Evolutionary conservation across 768 basidiomycete genomes (phyloP).

Genomic region (Cyclocybe aegerita): DNA sequence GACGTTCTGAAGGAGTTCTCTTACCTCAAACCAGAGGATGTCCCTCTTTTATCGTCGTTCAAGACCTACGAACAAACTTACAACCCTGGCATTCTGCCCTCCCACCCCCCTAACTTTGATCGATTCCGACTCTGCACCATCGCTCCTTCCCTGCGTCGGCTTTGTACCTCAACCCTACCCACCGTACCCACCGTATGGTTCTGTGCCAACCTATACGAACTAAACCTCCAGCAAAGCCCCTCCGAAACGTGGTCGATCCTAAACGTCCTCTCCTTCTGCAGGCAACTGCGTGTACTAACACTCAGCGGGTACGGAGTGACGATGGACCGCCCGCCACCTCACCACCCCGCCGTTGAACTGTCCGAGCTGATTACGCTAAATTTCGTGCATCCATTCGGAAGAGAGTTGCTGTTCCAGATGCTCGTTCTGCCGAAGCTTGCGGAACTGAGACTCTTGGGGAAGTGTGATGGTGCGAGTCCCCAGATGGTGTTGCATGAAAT

Average conservation of each 20-base stretch:
- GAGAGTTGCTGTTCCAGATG: conserved; percentile 8
- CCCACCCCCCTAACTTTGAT: not conserved
- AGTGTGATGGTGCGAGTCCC: conserved; percentile 6
- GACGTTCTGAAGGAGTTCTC: conserved; percentile 3
- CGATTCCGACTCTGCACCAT: conserved; percentile 8
- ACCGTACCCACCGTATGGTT: not conserved
- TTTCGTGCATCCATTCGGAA: conserved; percentile 15
- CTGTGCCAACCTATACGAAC: conserved; percentile 12
- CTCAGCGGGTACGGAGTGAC: conserved; percentile 15
- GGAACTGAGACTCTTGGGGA: conserved; percentile 9
- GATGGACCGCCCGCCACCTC: not conserved
- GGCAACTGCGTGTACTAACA: conserved; percentile 9
- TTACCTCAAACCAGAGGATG: conserved; percentile 2
- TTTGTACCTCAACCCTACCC: conserved; percentile 8
- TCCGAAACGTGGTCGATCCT: conserved; percentile 14
- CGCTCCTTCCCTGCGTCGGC: conserved; percentile 5
- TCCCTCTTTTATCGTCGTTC: conserved; percentile 12
- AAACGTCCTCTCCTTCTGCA: conserved; percentile 8
- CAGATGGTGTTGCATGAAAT: conserved; percentile 7
- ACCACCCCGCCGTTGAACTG: conserved; percentile 1
- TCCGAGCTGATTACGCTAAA: conserved; percentile 12
- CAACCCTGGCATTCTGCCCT: not conserved
- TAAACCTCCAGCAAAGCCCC: conserved; percentile 11
- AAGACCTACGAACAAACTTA: conserved; percentile 8
- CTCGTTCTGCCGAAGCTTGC: conserved; percentile 12